Evolutionary conservation across 2,329 filamentous ascomycete genomes (phyloP).

Genomic region (Sclerotinia sclerotiorum): DNA sequence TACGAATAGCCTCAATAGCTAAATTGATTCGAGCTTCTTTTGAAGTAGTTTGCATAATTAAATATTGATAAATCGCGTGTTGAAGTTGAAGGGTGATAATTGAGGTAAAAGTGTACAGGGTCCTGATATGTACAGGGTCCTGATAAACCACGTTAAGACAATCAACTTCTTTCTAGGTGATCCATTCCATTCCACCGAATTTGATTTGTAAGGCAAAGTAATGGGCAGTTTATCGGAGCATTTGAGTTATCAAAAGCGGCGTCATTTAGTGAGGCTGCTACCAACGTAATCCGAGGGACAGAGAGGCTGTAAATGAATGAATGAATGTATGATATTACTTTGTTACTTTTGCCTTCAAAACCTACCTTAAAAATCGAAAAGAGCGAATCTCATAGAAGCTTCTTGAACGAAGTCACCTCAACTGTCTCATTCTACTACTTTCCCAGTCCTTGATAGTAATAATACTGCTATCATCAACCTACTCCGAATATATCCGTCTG

Average conservation of each 20-base stretch:
- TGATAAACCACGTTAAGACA: no score
- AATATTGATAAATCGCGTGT: no score
- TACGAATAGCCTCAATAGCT: no score
- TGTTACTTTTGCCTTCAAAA: neutral
- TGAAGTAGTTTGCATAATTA: no score
- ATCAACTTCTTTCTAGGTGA: no score
- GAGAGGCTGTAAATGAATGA: conserved; percentile 12
- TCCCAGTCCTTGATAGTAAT: neutral
- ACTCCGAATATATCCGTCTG: neutral
- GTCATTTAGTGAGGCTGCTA: conserved; percentile 10
- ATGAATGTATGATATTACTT: neutral
- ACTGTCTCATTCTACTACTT: neutral
- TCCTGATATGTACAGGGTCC: no score
- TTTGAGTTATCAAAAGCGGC: conserved; percentile 11
- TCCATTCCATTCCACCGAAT: neutral
- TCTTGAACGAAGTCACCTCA: neutral
- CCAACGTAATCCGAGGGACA: conserved; percentile 13
- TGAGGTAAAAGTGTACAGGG: no score
- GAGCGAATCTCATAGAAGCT: neutral
- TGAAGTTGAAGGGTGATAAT: no score
- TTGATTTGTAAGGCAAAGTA: conserved; percentile 7
- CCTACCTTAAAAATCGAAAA: neutral
- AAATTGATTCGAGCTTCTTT: no score
- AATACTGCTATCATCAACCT: neutral
- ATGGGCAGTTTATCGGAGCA: neutral